A percentile compares a stretch with the other conserved stretches of the same genome.
Conservation (phyloP, 2,329 filamentous ascomycete species). For the Nectriaceae sp. region DNA sequence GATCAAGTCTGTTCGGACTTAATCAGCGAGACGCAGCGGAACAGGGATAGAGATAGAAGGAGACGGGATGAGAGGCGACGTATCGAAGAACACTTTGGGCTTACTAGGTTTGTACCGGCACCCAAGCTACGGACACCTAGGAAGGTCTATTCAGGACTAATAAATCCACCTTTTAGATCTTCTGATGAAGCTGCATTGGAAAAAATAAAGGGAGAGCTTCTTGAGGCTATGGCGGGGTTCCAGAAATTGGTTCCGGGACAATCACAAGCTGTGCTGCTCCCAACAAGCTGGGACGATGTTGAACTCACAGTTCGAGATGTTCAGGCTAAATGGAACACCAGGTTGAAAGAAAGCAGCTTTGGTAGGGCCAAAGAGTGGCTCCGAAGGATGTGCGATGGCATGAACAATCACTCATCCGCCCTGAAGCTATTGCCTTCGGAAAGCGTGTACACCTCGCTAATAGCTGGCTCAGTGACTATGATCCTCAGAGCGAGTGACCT, state of each 20-base stretch:
- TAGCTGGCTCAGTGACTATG: conserved; percentile 16
- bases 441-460: conserved; percentile 13
- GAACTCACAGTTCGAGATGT: neutral
- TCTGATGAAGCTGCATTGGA: conserved; percentile 3
- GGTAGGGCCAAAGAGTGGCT: conserved; percentile 9
- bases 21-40: too few species aligned
- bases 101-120: conserved; percentile 4
- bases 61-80: conserved; percentile 1
- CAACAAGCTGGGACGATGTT: conserved; percentile 10
- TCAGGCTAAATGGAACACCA: conserved; percentile 11
- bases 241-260: conserved; percentile 3
- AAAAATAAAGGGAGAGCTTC: conserved; percentile 7
- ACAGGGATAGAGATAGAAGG: too few species aligned
- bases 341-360: conserved; percentile 3
- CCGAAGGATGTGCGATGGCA: conserved; percentile 13
- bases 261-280: neutral
- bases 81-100: conserved; percentile 7
- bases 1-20: conserved; percentile 7
- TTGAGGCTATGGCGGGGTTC: conserved; percentile 11
- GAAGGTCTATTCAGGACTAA: too few species aligned
- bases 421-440: conserved; percentile 17
- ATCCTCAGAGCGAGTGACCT: conserved; percentile 11
- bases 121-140: too few species aligned
- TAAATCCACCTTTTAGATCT: conserved; percentile 1
- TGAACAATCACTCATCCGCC: conserved; percentile 17